Percentiles rank a stretch among this genome's conserved stretches.
These are phyloP conservation scores for Alloteropsis semialata DNA, from an alignment of 176 grass and related monocot species.

Conservation along the genomic window DNA sequence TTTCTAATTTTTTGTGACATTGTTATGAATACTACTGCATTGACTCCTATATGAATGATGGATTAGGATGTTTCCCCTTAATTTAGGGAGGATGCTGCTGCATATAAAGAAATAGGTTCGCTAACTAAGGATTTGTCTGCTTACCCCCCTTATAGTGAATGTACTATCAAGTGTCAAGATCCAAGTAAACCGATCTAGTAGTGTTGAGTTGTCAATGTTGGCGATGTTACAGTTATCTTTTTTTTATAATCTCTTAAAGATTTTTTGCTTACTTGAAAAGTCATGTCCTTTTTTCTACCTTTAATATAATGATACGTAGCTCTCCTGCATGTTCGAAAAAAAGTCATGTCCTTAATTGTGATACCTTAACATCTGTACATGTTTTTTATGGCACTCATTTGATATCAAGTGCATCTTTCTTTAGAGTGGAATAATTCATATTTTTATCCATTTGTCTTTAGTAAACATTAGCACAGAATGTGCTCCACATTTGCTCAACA, in stretches of 20 bases:
- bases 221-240: not conserved
- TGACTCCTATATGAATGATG: not conserved
- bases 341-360: not conserved
- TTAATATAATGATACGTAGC: too few relatives aligned
- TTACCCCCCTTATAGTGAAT: not conserved
- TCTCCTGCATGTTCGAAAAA: too few relatives aligned
- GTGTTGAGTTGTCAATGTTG: not conserved
- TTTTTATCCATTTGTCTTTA: not conserved
- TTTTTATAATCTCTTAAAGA: not conserved
- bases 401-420: not conserved
- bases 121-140: not conserved
- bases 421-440: not conserved
- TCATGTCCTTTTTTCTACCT: not conserved
- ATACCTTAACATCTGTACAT: not conserved
- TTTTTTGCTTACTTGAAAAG: slow-evolving; percentile 2
- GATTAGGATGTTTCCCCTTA: slow-evolving; percentile 13
- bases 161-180: not conserved
- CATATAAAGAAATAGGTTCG: not conserved
- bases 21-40: not conserved
- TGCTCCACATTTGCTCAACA: not conserved
- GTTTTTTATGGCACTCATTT: not conserved
- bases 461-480: not conserved
- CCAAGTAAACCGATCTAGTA: not conserved
- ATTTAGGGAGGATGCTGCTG: not conserved
- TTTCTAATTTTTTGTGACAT: slow-evolving; percentile 11